Conservation (phyloP, 257 asterid species). For the Gynochthodes officinalis region DNA sequence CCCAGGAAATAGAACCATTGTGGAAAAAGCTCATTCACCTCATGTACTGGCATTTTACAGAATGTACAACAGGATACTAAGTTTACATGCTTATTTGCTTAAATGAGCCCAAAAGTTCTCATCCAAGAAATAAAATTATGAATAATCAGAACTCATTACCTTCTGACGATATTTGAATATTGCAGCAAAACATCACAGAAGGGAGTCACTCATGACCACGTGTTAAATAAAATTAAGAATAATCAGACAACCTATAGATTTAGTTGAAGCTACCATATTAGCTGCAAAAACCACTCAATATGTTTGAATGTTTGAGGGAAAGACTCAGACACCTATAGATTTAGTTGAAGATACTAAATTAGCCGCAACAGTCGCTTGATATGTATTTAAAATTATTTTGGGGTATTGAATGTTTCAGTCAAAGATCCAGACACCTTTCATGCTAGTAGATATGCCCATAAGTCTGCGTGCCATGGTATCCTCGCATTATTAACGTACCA, state of each 20-base stretch:
- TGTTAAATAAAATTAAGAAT: neutral
- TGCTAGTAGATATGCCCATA: neutral
- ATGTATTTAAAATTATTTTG: neutral
- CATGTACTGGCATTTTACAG: no score
- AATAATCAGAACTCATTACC: neutral
- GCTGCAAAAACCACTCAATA: neutral
- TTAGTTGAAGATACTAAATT: neutral
- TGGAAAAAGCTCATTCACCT: neutral
- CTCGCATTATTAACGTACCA: neutral
- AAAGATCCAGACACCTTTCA: neutral
- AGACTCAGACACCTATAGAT: neutral
- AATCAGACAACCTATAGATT: neutral
- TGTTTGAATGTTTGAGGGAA: neutral
- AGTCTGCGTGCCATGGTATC: neutral
- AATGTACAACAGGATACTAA: neutral
- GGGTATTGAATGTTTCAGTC: neutral
- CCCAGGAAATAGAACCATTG: neutral
- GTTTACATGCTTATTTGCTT: neutral
- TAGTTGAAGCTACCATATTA: neutral
- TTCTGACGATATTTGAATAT: neutral
- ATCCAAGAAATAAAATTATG: neutral
- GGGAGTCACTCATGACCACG: neutral
- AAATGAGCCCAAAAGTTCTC: neutral
- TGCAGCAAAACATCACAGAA: neutral
- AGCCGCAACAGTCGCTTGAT: neutral